phyloP scores from a whole-genome alignment of 1,284 basidiomycete genomes.

The Cystobasidiaceae sp. region DNA sequence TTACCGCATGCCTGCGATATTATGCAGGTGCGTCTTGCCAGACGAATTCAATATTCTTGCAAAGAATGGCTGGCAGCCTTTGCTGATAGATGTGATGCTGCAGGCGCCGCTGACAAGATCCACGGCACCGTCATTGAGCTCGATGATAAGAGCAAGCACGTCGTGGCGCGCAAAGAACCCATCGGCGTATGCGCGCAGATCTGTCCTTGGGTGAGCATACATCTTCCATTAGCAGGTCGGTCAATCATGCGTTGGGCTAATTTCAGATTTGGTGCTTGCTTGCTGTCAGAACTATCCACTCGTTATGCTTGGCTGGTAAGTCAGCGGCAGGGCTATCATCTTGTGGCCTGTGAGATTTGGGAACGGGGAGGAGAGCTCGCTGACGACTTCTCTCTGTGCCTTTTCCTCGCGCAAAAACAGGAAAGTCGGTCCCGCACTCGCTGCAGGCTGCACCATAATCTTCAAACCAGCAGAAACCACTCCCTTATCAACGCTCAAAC shows the following conservation, averaged over 20 bases:
- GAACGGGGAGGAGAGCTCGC: too few relatives aligned
- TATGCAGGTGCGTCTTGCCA: conserved; percentile 30
- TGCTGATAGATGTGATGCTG: background rate
- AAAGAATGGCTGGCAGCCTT: background rate
- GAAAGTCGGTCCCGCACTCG: conserved; percentile 46
- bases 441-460: conserved; percentile 42
- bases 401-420: conserved; percentile 9
- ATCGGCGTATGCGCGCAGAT: conserved; percentile 44
- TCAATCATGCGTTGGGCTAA: background rate
- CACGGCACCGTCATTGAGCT: conserved; percentile 46
- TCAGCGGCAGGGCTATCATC: background rate
- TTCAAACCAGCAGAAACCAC: conserved; percentile 45
- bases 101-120: conserved; percentile 44
- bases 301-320: conserved; percentile 35
- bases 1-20: conserved; percentile 36
- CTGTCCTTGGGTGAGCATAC: conserved; percentile 42
- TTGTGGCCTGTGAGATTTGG: too few relatives aligned
- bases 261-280: background rate
- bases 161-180: conserved; percentile 44
- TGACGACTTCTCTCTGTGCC: too few relatives aligned
- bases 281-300: conserved; percentile 17
- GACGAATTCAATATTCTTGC: too few relatives aligned
- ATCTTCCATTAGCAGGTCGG: too few relatives aligned
- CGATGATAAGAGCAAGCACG: conserved; percentile 41
- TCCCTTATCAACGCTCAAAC: conserved; percentile 39